Base-by-base conservation (phyloP, 139 green algal species). In the Limnomonas spitsbergensis region DNA sequence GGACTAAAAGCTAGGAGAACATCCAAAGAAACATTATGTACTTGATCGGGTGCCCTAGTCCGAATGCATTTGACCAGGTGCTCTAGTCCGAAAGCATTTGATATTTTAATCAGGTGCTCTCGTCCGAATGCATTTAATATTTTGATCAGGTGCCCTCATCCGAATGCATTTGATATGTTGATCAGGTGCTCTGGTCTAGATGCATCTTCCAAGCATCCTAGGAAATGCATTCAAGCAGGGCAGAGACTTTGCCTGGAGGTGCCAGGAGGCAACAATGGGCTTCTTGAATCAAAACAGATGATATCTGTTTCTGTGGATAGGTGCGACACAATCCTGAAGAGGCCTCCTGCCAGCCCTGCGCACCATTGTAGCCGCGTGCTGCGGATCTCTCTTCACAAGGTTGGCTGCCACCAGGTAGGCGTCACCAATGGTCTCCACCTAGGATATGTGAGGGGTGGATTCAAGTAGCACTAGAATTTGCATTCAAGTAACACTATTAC, bases 401-500 rank as follows among this genome's bases (percentile, higher is more conserved):
- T 69, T 69, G 14, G 56, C 56, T 34, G 56, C 56, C 26, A 32
- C 24, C 56, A 69, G 24, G 14, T 69, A 69, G 7, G 26, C n/a
- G 56, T 69, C 56, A 32, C 56, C 56, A 35, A 69, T 69, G 20
- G 56, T 69, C 14, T 69, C 56, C 56, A 69, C 56, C 42, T 54
- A n/a, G n/a, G n/a, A n/a, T n/a, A n/a, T n/a, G n/a, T n/a, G n/a
- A n/a, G n/a, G n/a, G n/a, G n/a, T n/a, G n/a, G n/a, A n/a, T n/a
- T n/a, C n/a, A n/a, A n/a, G n/a, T n/a, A n/a, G n/a, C n/a, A n/a
- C n/a, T n/a, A n/a, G n/a, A n/a, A n/a, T n/a, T n/a, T n/a, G n/a
- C n/a, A n/a, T n/a, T n/a, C n/a, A n/a, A n/a, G n/a, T n/a, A n/a
- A n/a, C n/a, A n/a, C n/a, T n/a, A n/a, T n/a, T n/a, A n/a, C n/a